A percentile compares a stretch with the other conserved stretches of the same genome.
Conservation (phyloP, 2,329 filamentous ascomycete species). For the Chrysoporthe cubensis region DNA sequence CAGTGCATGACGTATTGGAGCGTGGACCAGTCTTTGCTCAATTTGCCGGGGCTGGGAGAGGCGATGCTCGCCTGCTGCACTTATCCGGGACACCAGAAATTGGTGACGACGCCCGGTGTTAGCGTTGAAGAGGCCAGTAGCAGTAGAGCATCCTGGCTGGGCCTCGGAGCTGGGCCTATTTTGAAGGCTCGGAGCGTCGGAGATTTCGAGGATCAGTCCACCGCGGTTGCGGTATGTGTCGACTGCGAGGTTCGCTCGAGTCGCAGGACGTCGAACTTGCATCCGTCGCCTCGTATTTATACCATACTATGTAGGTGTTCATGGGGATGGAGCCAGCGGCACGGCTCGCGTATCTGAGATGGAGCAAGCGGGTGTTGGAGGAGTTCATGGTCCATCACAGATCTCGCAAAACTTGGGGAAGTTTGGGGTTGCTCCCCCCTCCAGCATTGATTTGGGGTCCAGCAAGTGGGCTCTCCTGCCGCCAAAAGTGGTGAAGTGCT, state of each 20-base stretch:
- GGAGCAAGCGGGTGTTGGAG: slow-evolving; percentile 25
- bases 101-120: neutral
- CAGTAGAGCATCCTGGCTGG: neutral
- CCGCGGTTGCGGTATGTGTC: neutral
- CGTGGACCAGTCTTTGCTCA: neutral
- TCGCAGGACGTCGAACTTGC: neutral
- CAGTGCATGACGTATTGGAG: slow-evolving; percentile 20
- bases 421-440: slow-evolving; percentile 26
- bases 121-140: neutral
- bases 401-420: slow-evolving; percentile 29
- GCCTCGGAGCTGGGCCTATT: neutral
- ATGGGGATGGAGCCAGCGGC: slow-evolving; percentile 26
- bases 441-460: slow-evolving; percentile 25
- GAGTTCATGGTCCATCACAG: slow-evolving; percentile 27
- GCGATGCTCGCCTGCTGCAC: neutral
- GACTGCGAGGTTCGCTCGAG: neutral
- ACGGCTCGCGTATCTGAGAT: slow-evolving; percentile 28
- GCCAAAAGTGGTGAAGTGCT: slow-evolving; percentile 16
- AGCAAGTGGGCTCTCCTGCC: slow-evolving; percentile 25
- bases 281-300: slow-evolving; percentile 5
- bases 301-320: neutral
- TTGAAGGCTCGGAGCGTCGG: neutral
- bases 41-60: neutral
- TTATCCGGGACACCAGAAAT: neutral
- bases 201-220: neutral